A percentile compares a stretch with the other conserved stretches of the same genome.
These are phyloP conservation scores for Ephemerocybe angulata DNA, from an alignment of 768 basidiomycete species.

Conservation along the genomic window DNA sequence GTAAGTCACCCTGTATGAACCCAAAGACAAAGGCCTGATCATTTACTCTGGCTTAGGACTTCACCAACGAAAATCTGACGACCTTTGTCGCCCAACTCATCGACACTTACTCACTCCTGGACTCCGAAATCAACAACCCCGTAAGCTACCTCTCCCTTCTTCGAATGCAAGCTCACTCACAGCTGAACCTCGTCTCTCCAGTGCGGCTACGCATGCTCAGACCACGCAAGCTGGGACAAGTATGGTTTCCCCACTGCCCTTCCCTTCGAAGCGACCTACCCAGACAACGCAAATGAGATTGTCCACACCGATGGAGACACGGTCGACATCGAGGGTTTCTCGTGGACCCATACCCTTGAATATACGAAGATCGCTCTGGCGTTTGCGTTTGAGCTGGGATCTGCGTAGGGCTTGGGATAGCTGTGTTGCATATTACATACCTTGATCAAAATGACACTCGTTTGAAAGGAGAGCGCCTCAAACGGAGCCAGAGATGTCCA, in stretches of 20 bases:
- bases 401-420: background rate
- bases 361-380: slow-evolving; percentile 56
- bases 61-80: background rate
- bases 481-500: too few relatives aligned
- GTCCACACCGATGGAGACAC: slow-evolving; percentile 23
- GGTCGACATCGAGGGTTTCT: slow-evolving; percentile 33
- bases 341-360: slow-evolving; percentile 44
- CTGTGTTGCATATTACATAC: background rate
- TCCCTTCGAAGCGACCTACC: slow-evolving; percentile 28
- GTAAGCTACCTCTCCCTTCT: background rate
- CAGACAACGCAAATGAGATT: slow-evolving; percentile 13
- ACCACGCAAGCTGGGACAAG: slow-evolving; percentile 35
- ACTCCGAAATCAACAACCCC: slow-evolving; percentile 22
- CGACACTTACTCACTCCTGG: slow-evolving; percentile 19
- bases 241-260: slow-evolving; percentile 42
- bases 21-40: too few relatives aligned
- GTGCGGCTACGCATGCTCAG: slow-evolving; percentile 24
- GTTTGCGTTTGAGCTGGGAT: slow-evolving; percentile 49
- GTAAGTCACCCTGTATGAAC: too few relatives aligned
- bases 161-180: slow-evolving; percentile 15
- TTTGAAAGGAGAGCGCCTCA: too few relatives aligned
- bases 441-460: too few relatives aligned
- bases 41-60: too few relatives aligned
- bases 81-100: background rate
- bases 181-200: slow-evolving; percentile 4